Evolutionary conservation across 108 stramenopile genomes (phyloP), one percentile per base, ranked within the genome.

Genomic region (Cyclotella kingstonii): DNA sequence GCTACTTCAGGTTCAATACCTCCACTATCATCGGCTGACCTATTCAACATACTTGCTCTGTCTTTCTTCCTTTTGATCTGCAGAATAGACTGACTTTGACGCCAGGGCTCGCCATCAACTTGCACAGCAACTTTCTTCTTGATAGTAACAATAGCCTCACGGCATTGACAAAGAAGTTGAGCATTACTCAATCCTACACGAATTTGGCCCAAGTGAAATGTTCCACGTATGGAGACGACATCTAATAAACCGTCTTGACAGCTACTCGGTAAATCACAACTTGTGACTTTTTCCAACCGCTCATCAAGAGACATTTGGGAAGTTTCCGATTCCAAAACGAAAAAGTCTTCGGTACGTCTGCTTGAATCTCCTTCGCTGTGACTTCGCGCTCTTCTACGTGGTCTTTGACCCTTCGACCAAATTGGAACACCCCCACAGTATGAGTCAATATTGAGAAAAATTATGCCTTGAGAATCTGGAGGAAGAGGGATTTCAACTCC

Each of bases 41-140:
- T 68, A 50, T 93, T 87, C 58, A 93, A 59, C 92, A 90, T 88
- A 8, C 74, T 68, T 1, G 85, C 87, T 8, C 72, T 60, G 4
- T 90, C 82, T 49, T 66, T 70, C 68, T 90, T 88, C 15, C 84
- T 81, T 11, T 47, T 59, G 5, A 93, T 72, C 8, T 29, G 50
- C 8, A 93, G 52, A 3, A 70, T 83, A 41, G 86, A 83, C 4
- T 39, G 55, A 27, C 62, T 68, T 41, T 93, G 92, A 42, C 82
- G 77, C 91, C 88, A 92, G 2, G 94, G 94, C 64, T 95, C 94
- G 7, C 94, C 94, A 62, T 95, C 94, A 33, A 95, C 78, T 58
- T 95, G 94, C 5, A 90, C 80, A 11, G 94, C 74, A 38, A 87
- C 72, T 50, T 81, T 88, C 47, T 83, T 85, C 47, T 81, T 81